Conservation (phyloP, 2,329 filamentous ascomycete species). For the Fusarium sp. region DNA sequence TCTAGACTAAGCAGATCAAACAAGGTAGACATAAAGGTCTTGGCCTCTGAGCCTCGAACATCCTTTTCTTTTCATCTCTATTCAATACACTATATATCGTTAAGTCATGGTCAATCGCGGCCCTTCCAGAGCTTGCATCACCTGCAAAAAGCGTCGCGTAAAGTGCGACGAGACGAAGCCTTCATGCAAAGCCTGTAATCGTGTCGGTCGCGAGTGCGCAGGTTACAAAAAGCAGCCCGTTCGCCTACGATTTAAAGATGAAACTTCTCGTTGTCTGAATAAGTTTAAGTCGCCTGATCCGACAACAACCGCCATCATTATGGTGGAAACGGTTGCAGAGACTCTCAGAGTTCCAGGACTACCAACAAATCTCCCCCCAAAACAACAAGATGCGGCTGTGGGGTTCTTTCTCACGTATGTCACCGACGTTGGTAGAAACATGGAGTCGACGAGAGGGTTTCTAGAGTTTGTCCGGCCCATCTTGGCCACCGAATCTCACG, state of each 20-base stretch:
- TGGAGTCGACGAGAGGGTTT: slow-evolving; percentile 31
- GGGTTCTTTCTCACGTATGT: slow-evolving; percentile 32
- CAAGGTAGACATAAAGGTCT: not conserved
- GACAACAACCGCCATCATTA: not conserved
- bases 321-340: too few species aligned
- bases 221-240: slow-evolving; percentile 10
- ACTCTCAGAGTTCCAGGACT: fast-evolving
- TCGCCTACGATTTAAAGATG: slow-evolving; percentile 18
- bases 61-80: fast-evolving
- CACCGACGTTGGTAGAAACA: slow-evolving; percentile 17
- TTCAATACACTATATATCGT: fast-evolving
- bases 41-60: fast-evolving
- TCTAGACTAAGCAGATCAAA: not conserved
- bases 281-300: fast-evolving
- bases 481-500: not conserved
- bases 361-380: not conserved
- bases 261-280: not conserved
- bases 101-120: slow-evolving; percentile 33
- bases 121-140: slow-evolving; percentile 25
- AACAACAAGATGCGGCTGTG: slow-evolving; percentile 13
- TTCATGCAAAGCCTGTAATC: slow-evolving; percentile 17
- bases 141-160: slow-evolving; percentile 27
- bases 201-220: slow-evolving; percentile 20
- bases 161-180: slow-evolving; percentile 34
- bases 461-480: slow-evolving; percentile 27